Evolutionary conservation across 2,329 filamentous ascomycete species (phyloP), one percentile per base, ranked within the genome.

Genomic region (Xylariaceae sp.): DNA sequence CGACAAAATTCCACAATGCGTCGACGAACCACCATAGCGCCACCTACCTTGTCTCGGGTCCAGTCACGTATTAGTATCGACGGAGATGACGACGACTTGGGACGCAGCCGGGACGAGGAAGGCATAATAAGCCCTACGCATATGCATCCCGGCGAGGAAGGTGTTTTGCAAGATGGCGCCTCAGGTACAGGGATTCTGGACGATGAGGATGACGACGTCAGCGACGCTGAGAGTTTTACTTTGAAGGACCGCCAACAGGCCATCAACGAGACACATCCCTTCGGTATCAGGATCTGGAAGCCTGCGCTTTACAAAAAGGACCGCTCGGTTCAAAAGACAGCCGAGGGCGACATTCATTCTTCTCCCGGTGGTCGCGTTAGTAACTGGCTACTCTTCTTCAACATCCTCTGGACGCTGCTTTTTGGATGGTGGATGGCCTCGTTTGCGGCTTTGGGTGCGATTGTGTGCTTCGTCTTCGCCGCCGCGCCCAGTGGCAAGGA

Each of bases 221-320:
- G 90, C 61, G 92, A 97, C 53, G 85, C 92, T 1, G 92, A 96
- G 66, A 97, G 90, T 67, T 98, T 98, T 61, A 98, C 92, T 0
- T 75, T 98, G 53, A 95, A 94, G 62, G 92, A 98, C 62, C 81
- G 92, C 40, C 92, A 98, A 65, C 82, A 95, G 60, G 92, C 92
- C 50, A 98, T 98, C 71, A 98, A 98, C 66, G 84, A 95, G 62
- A 98, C 92, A 1, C 92, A 98, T 70, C 92, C 92, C 1, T 98
- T 98, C 55, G 92, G 92, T 71, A 97, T 98, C 59, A 82, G 94
- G 60, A 87, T 98, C 48, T 98, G 92, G 92, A 98, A 98, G 64
- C 92, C 92, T 30, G 94, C 92, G 1, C 64, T 98, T 47, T 98
- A 98, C 74, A 98, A 98, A 67, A 98, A 98, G 64, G 83, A 85